Evolutionary conservation across 495 filamentous ascomycete species (phyloP).

Genomic region (Aspergillus funiculosus): DNA sequence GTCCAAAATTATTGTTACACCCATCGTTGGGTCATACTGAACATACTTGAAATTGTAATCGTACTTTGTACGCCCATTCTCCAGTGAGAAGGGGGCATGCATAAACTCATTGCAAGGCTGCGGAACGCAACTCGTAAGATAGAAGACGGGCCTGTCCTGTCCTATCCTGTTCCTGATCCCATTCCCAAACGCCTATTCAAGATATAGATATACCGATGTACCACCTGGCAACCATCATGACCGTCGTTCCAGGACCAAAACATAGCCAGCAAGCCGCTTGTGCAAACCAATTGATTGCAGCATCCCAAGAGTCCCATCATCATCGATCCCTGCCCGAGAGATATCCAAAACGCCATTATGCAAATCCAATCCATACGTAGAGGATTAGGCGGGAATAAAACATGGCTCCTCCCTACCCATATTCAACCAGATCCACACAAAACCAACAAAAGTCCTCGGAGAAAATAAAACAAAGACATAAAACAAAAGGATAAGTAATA

Average conservation of each 20-base stretch:
- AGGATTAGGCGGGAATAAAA: slow-evolving; percentile 7
- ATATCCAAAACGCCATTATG: slow-evolving; percentile 21
- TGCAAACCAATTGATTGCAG: slow-evolving; percentile 2
- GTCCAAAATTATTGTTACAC: too few relatives aligned
- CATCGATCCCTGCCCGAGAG: slow-evolving; percentile 9
- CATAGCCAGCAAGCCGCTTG: slow-evolving; percentile 21
- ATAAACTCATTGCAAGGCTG: too few relatives aligned
- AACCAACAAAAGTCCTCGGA: background rate
- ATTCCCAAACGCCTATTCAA: slow-evolving; percentile 8
- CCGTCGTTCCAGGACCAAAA: slow-evolving; percentile 19
- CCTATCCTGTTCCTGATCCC: slow-evolving; percentile 1
- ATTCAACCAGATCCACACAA: background rate
- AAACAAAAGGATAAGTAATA: slow-evolving; percentile 4
- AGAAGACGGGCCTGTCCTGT: slow-evolving; percentile 1
- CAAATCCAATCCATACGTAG: slow-evolving; percentile 11
- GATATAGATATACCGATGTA: slow-evolving; percentile 4
- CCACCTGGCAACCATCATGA: slow-evolving; percentile 4
- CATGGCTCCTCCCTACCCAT: background rate
- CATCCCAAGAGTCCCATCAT: slow-evolving; percentile 7
- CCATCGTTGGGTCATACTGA: too few relatives aligned
- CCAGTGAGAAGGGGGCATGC: too few relatives aligned
- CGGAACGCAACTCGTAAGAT: too few relatives aligned
- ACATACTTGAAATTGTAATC: too few relatives aligned
- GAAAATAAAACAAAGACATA: background rate
- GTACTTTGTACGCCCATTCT: too few relatives aligned